Percentiles rank a stretch among this genome's conserved stretches.
These are phyloP conservation scores for Cystobasidiaceae sp. DNA, from an alignment of 1,284 basidiomycete species.

Conservation along the genomic window DNA sequence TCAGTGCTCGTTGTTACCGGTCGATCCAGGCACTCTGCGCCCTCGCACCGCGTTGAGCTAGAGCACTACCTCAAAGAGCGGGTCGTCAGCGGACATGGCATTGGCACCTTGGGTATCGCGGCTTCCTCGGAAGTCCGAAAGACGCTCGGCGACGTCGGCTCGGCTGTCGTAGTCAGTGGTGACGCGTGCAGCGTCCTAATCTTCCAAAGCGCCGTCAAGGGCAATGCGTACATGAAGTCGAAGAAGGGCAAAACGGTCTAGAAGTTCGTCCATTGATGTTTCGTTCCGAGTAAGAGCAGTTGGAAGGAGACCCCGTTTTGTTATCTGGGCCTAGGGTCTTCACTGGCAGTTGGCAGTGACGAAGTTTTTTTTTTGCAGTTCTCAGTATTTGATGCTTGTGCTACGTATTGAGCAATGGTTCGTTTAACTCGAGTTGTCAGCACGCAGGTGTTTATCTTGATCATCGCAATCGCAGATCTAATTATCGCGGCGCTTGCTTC, in stretches of 20 bases:
- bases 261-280: not conserved
- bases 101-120: slow-evolving; percentile 42
- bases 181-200: slow-evolving; percentile 26
- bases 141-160: slow-evolving; percentile 73
- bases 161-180: slow-evolving; percentile 27
- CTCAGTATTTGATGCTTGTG: too few relatives aligned
- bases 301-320: not conserved
- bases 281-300: not conserved
- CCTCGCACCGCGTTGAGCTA: slow-evolving; percentile 60
- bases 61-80: slow-evolving; percentile 59
- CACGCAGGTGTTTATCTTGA: too few relatives aligned
- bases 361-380: too few relatives aligned
- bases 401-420: too few relatives aligned
- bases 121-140: slow-evolving; percentile 63
- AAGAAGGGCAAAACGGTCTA: slow-evolving; percentile 7
- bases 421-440: too few relatives aligned
- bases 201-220: slow-evolving; percentile 24
- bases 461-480: too few relatives aligned
- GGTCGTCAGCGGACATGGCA: slow-evolving; percentile 44
- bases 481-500: not conserved
- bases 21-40: slow-evolving; percentile 61
- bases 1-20: slow-evolving; percentile 62
- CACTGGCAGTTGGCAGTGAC: too few relatives aligned
- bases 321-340: too few relatives aligned
- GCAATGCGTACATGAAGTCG: slow-evolving; percentile 11